A percentile compares a stretch with the other conserved stretches of the same genome.
These are phyloP conservation scores for Trametes sp. DNA, from an alignment of 1,284 basidiomycete genomes.

Conservation along the genomic window DNA sequence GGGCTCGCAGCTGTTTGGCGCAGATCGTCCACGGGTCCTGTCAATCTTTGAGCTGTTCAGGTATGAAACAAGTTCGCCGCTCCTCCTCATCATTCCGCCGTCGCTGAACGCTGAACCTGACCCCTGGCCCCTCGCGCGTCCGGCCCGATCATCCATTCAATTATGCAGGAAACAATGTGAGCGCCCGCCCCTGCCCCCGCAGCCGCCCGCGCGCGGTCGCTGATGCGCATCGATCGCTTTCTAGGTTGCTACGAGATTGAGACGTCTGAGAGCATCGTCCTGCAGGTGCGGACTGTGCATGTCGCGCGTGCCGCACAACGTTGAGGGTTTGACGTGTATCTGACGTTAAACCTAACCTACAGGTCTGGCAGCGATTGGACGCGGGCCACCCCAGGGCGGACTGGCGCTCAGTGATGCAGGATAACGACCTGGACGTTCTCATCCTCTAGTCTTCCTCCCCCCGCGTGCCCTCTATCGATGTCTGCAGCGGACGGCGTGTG, in stretches of 20 bases:
- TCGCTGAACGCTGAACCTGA: slow-evolving; percentile 18
- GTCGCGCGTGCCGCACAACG: slow-evolving; percentile 34
- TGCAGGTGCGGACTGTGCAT: slow-evolving; percentile 47
- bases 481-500: slow-evolving; percentile 26
- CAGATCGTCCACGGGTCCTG: slow-evolving; percentile 47
- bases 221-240: slow-evolving; percentile 27
- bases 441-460: slow-evolving; percentile 37
- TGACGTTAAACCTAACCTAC: slow-evolving; percentile 25
- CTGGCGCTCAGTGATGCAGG: slow-evolving; percentile 51
- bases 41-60: slow-evolving; percentile 54
- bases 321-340: slow-evolving; percentile 34
- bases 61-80: slow-evolving; percentile 37
- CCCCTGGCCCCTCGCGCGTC: slow-evolving; percentile 13
- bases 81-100: slow-evolving; percentile 17
- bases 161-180: slow-evolving; percentile 38
- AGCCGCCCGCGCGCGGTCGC: neutral
- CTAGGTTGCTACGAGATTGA: slow-evolving; percentile 56
- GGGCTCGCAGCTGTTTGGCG: slow-evolving; percentile 49
- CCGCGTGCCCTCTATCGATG: slow-evolving; percentile 20
- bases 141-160: slow-evolving; percentile 17
- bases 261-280: slow-evolving; percentile 54
- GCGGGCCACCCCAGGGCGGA: slow-evolving; percentile 44
- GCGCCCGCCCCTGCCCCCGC: slow-evolving; percentile 9
- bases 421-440: slow-evolving; percentile 44
- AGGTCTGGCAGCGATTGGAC: slow-evolving; percentile 52